Percentiles rank a stretch among this genome's conserved stretches.
phyloP scores from a whole-genome alignment of 108 stramenopile species.

The Discostella pseudostelligera region DNA sequence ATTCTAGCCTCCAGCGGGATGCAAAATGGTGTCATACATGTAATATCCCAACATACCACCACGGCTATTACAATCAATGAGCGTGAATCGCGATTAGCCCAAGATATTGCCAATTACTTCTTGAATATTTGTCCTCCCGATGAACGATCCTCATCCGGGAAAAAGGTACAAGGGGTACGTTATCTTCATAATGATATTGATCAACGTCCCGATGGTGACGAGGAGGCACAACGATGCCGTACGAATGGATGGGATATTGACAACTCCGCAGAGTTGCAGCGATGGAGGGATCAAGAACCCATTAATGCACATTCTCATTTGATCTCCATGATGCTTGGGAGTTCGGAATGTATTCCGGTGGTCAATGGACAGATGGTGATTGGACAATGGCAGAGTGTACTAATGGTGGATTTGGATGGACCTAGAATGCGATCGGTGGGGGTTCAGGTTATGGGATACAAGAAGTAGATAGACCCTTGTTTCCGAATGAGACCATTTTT shows the following conservation, averaged over 20 bases:
- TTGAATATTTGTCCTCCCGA: slow-evolving; percentile 73
- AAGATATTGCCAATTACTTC: slow-evolving; percentile 67
- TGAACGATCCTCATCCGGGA: slow-evolving; percentile 53
- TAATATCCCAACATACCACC: slow-evolving; percentile 84
- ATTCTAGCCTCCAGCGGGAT: slow-evolving; percentile 58
- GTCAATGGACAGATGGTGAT: slow-evolving; percentile 79
- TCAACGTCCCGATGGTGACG: slow-evolving; percentile 71
- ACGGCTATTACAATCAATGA: slow-evolving; percentile 88
- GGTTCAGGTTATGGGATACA: slow-evolving; percentile 78
- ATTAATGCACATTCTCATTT: slow-evolving; percentile 91
- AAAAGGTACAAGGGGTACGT: slow-evolving; percentile 30
- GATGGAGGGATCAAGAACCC: slow-evolving; percentile 87
- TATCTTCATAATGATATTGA: slow-evolving; percentile 89
- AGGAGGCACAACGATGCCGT: slow-evolving; percentile 78
- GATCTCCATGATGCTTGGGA: slow-evolving; percentile 76
- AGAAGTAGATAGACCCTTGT: too few species aligned
- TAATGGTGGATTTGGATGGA: slow-evolving; percentile 85
- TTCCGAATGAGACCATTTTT: too few species aligned
- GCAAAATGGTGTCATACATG: slow-evolving; percentile 63
- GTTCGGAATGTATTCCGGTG: slow-evolving; percentile 78
- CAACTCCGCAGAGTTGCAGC: slow-evolving; percentile 53
- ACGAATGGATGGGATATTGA: slow-evolving; percentile 89
- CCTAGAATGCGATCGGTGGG: slow-evolving; percentile 78
- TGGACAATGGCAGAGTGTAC: slow-evolving; percentile 83
- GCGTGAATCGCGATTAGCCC: slow-evolving; percentile 69